Evolutionary conservation across 129 eudicot species (phyloP).

Genomic region (Flaveria robusta): DNA sequence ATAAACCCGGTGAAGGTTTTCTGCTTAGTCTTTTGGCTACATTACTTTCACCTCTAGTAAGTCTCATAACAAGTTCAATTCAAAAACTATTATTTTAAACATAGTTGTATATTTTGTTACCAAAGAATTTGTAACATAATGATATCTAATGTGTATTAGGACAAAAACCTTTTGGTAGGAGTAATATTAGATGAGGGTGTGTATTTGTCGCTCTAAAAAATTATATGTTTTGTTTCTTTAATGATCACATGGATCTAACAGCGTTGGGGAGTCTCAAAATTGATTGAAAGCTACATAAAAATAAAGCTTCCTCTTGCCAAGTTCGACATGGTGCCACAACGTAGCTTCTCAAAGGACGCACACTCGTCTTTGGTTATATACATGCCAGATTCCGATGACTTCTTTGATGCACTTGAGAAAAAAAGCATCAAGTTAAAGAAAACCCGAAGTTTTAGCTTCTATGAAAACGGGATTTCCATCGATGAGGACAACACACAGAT

Average conservation of each 20-base stretch:
- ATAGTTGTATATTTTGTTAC: too few species aligned
- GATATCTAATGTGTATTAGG: too few species aligned
- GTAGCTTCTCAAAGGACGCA: constrained; percentile 43
- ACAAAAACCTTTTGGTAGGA: too few species aligned
- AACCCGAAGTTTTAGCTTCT: constrained; percentile 39
- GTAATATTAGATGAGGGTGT: too few species aligned
- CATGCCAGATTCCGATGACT: constrained; percentile 37
- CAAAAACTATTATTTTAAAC: too few species aligned
- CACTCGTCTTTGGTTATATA: constrained; percentile 33
- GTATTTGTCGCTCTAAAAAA: too few species aligned
- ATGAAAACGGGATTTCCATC: constrained; percentile 52
- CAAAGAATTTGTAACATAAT: too few species aligned
- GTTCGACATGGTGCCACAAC: constrained; percentile 55
- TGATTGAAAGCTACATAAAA: constrained; percentile 52
- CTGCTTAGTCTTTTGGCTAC: constrained; percentile 50
- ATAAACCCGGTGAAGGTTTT: constrained; percentile 65
- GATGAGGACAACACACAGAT: constrained; percentile 38
- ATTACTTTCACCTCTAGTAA: constrained; percentile 62
- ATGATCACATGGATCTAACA: constrained; percentile 24
- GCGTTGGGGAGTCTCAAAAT: constrained; percentile 64
- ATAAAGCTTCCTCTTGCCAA: constrained; percentile 45
- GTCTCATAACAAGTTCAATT: not conserved
- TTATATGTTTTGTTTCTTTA: not conserved
- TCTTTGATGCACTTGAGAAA: constrained; percentile 46
- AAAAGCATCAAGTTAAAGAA: constrained; percentile 56